These are phyloP conservation scores for Citrullus mucosospermus DNA, from an alignment of 306 rosid genomes.

Conservation along the genomic window DNA sequence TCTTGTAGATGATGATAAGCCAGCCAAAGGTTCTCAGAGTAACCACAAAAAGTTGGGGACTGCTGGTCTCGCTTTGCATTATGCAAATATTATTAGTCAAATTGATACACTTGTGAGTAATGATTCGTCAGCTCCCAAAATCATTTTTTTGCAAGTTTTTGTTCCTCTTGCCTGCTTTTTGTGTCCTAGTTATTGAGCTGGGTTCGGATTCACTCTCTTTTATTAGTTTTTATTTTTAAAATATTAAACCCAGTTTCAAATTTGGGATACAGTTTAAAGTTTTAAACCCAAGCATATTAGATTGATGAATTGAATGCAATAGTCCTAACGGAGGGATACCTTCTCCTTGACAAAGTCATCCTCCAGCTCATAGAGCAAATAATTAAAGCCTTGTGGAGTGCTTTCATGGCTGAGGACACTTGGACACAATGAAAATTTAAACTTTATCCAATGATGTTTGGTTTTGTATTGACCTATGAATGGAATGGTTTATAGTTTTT, in stretches of 20 bases:
- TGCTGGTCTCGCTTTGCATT: slow-evolving; percentile 97
- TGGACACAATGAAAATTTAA: neutral
- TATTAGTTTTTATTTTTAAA: neutral
- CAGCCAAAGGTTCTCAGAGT: slow-evolving; percentile 37
- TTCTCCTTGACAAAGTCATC: neutral
- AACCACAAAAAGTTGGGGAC: slow-evolving; percentile 65
- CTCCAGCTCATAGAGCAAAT: neutral
- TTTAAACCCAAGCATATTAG: neutral
- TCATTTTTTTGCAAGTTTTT: neutral
- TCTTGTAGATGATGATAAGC: slow-evolving; percentile 50
- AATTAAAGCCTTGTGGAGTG: neutral
- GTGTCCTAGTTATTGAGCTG: too few relatives aligned
- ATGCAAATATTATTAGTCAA: slow-evolving; percentile 83
- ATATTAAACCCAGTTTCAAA: neutral
- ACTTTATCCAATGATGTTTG: neutral
- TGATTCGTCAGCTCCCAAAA: neutral
- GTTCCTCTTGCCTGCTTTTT: neutral
- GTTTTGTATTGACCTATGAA: neutral
- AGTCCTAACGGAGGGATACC: neutral
- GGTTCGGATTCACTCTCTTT: neutral
- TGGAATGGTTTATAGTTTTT: neutral
- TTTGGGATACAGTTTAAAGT: neutral
- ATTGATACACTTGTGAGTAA: slow-evolving; percentile 84
- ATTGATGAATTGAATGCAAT: neutral
- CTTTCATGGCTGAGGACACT: neutral